A percentile compares a stretch with the other conserved stretches of the same genome.
These are phyloP conservation scores for Coprinellus micaceus DNA, from an alignment of 768 basidiomycete species.

Conservation along the genomic window DNA sequence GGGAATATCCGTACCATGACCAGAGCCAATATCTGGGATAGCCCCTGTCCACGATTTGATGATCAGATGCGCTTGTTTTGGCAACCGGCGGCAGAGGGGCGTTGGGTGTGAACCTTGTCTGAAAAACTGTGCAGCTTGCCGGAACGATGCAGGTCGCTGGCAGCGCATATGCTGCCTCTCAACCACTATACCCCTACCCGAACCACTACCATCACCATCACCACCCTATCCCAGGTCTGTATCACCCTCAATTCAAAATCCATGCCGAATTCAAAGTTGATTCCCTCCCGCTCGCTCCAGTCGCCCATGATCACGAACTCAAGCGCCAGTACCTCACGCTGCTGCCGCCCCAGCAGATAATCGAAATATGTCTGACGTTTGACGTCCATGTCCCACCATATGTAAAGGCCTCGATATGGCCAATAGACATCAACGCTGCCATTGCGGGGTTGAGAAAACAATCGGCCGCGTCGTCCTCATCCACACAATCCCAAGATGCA, in stretches of 20 bases:
- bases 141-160: constrained; percentile 58
- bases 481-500: constrained; percentile 6
- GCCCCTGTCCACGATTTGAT: neutral
- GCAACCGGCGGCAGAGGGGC: constrained; percentile 5
- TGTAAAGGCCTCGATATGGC: constrained; percentile 68
- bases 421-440: constrained; percentile 60
- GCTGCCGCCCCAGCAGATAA: constrained; percentile 65
- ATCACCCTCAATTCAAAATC: constrained; percentile 13
- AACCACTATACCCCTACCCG: constrained; percentile 34
- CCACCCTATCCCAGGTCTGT: constrained; percentile 23
- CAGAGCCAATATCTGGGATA: too few species aligned
- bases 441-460: constrained; percentile 50
- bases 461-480: constrained; percentile 7
- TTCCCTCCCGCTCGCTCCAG: constrained; percentile 18
- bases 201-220: constrained; percentile 32
- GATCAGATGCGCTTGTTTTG: neutral
- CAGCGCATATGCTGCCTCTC: constrained; percentile 33
- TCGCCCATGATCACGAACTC: constrained; percentile 52
- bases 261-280: constrained; percentile 15
- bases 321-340: constrained; percentile 71
- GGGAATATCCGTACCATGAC: too few species aligned
- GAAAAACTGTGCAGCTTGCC: constrained; percentile 70
- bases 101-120: constrained; percentile 51
- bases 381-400: constrained; percentile 66
- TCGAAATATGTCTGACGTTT: constrained; percentile 74